Evolutionary conservation across 106 monocot genomes (phyloP), one percentile per base, ranked within the genome.

Genomic region (Ottelia alismoides): DNA sequence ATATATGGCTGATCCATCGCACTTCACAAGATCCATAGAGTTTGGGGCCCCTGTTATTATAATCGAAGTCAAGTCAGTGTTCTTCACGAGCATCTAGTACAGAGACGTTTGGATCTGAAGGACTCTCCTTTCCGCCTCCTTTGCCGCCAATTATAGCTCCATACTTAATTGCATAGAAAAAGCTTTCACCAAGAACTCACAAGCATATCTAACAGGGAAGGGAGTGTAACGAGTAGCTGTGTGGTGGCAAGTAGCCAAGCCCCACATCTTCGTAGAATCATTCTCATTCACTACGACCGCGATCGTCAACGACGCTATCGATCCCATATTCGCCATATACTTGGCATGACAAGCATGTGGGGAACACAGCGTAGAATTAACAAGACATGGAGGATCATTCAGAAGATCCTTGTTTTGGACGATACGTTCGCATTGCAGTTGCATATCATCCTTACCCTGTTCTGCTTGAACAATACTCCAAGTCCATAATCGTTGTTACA

Each of bases 271-370:
- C 68, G 57, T 68, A 11, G 66, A 69, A 52, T 52, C n/a, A n/a
- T 67, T 72, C 31, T 81, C 86, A 48, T 67, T 81, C 55, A 86
- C 75, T 0, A 79, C 79, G 7, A 86, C 54, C 0, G 86, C 77
- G 74, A 86, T 71, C n/a, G 81, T 81, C 56, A 86, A 74, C 2
- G 86, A 86, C 23, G 86, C n/a, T n/a, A n/a, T n/a, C n/a, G n/a
- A n/a, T n/a, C n/a, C n/a, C n/a, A n/a, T n/a, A n/a, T n/a, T n/a
- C 77, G 62, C 65, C 86, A 86, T 87, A 63, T 87, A 87, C 52
- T 82, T 75, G 30, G 75, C 71, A 61, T 82, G 87, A 50, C 87
- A 87, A 11, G 78, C 82, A 61, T 87, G 82, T 28, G 87, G 78
- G 54, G 81, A 81, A 46, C 82, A 64, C 20, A 87, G 50, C 3